Conservation (phyloP, 768 basidiomycete genomes). For the Tephrocybe sp. region DNA sequence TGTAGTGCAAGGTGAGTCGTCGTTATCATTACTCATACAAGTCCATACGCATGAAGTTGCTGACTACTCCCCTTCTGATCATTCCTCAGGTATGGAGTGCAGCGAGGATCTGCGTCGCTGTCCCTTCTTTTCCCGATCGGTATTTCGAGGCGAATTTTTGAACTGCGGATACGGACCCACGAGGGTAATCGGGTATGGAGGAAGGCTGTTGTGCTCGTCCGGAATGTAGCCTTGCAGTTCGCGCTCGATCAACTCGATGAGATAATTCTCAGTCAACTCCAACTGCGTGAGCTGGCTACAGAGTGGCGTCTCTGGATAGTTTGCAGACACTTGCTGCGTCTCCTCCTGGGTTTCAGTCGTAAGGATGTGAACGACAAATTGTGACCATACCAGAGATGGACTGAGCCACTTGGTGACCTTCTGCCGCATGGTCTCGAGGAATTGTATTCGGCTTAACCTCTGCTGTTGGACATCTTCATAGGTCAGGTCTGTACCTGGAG, state of each 20-base stretch:
- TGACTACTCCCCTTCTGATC: neutral
- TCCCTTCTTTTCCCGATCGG: neutral
- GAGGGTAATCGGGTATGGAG: neutral
- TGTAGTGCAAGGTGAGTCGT: neutral
- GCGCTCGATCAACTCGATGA: neutral
- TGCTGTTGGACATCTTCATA: neutral
- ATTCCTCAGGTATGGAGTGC: slow-evolving; percentile 8
- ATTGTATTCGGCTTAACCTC: slow-evolving; percentile 2
- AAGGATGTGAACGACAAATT: neutral
- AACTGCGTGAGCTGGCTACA: slow-evolving; percentile 3
- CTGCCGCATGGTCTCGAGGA: slow-evolving; percentile 6
- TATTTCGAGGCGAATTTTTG: neutral
- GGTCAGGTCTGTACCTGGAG: neutral
- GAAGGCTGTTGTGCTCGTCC: neutral
- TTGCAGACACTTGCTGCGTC: neutral
- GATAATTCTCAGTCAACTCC: slow-evolving; percentile 1
- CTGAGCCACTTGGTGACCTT: slow-evolving; percentile 5
- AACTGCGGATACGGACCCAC: neutral
- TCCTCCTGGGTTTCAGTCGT: neutral
- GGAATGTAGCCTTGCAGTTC: neutral
- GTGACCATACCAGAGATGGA: neutral
- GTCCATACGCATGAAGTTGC: neutral
- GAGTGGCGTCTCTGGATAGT: neutral
- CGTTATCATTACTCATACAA: neutral
- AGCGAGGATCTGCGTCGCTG: neutral